phyloP scores from a whole-genome alignment of 306 rosid species.

The Begonia peltatifolia region DNA sequence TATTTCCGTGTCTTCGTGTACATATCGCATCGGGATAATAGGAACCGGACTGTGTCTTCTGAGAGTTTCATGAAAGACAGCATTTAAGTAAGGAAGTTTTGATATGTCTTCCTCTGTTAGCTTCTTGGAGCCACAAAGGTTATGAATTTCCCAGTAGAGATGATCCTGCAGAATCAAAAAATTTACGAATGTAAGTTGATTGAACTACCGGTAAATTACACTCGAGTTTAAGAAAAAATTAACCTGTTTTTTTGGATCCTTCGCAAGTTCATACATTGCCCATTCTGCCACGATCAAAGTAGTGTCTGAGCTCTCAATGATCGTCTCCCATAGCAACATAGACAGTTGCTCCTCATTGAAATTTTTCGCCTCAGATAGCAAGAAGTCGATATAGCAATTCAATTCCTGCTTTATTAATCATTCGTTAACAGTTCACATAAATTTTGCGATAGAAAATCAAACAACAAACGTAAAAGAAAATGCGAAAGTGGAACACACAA shows the following conservation, averaged over 20 bases:
- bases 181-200: neutral
- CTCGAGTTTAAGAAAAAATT: neutral
- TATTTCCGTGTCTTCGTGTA: conserved; percentile 64
- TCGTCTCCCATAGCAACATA: conserved; percentile 74
- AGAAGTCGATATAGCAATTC: conserved; percentile 47
- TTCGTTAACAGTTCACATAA: no score
- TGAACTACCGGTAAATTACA: neutral
- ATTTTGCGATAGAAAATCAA: no score
- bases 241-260: conserved; percentile 57
- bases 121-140: conserved; percentile 40
- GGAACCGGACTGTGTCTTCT: conserved; percentile 76
- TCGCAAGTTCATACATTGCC: conserved; percentile 83
- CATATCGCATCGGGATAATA: conserved; percentile 52
- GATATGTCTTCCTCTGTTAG: conserved; percentile 47
- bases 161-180: conserved; percentile 25
- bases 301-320: conserved; percentile 77
- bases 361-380: conserved; percentile 50
- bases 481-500: no score
- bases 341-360: conserved; percentile 39
- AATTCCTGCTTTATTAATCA: conserved; percentile 26
- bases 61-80: conserved; percentile 81
- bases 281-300: conserved; percentile 72
- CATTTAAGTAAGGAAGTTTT: conserved; percentile 51
- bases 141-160: conserved; percentile 34
- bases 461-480: no score